These are phyloP conservation scores for Pyrus betulifolia DNA, from an alignment of 306 rosid genomes.

Conservation along the genomic window DNA sequence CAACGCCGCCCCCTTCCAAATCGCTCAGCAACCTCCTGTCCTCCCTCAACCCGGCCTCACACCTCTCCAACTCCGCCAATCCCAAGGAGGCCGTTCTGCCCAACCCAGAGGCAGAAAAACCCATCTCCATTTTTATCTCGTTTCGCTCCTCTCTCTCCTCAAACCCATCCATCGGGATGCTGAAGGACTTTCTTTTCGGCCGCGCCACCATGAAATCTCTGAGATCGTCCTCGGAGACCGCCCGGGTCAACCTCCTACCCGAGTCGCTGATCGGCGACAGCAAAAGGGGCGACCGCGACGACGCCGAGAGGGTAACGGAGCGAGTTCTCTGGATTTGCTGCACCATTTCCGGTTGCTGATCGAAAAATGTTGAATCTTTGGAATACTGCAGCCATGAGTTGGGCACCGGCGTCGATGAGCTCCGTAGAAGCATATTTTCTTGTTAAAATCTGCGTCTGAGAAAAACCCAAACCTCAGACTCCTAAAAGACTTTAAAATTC, in stretches of 20 bases:
- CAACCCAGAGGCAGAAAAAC: neutral
- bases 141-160: constrained; percentile 20
- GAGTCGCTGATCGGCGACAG: neutral
- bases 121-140: neutral
- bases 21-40: constrained; percentile 5
- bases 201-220: constrained; percentile 17
- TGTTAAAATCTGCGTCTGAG: neutral
- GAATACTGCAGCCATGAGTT: constrained; percentile 29
- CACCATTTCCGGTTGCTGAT: constrained; percentile 8
- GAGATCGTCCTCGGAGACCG: constrained; percentile 22
- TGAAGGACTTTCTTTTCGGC: constrained; percentile 22
- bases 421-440: constrained; percentile 32
- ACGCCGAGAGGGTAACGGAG: constrained; percentile 1
- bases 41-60: constrained; percentile 18
- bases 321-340: constrained; percentile 12
- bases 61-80: constrained; percentile 33
- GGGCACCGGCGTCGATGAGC: constrained; percentile 30
- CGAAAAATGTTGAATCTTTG: constrained; percentile 9
- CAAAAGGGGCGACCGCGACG: neutral
- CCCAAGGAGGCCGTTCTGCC: constrained; percentile 35
- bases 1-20: constrained; percentile 43
- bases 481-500: neutral
- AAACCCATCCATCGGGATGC: constrained; percentile 16
- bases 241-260: constrained; percentile 14
- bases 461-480: neutral